A percentile compares a stretch with the other conserved stretches of the same genome.
phyloP scores from a whole-genome alignment of 164 flowering plant species.

The Santalum album region DNA sequence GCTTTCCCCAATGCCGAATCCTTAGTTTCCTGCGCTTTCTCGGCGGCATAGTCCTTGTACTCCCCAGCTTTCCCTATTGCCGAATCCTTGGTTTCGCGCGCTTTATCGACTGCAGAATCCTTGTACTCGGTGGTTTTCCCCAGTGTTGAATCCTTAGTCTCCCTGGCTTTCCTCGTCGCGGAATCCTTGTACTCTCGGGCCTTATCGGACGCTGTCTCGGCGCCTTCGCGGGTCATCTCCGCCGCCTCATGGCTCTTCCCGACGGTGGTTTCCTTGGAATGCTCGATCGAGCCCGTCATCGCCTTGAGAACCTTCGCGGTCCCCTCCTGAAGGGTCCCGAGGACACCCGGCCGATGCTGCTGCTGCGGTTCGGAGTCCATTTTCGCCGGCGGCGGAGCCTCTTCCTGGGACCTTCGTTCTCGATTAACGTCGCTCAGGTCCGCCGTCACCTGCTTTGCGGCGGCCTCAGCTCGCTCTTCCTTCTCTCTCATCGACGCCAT shows the following conservation, averaged over 20 bases:
- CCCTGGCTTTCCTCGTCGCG: slow-evolving; percentile 9
- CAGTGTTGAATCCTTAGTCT: too few relatives aligned
- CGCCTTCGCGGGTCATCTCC: slow-evolving; percentile 3
- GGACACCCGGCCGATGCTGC: too few relatives aligned
- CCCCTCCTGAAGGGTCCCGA: too few relatives aligned
- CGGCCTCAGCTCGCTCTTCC: too few relatives aligned
- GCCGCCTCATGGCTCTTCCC: slow-evolving; percentile 14
- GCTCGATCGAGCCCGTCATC: slow-evolving; percentile 8
- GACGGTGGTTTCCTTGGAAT: slow-evolving; percentile 8
- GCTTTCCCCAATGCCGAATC: background rate
- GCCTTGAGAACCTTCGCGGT: background rate
- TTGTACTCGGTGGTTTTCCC: too few relatives aligned
- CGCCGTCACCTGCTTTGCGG: too few relatives aligned
- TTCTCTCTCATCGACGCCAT: too few relatives aligned
- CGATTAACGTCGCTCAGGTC: too few relatives aligned
- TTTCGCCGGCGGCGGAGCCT: too few relatives aligned
- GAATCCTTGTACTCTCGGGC: slow-evolving; percentile 9
- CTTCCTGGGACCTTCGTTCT: too few relatives aligned
- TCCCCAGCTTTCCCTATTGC: slow-evolving; percentile 22
- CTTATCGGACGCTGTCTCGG: slow-evolving; percentile 11
- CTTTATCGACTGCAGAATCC: slow-evolving; percentile 25
- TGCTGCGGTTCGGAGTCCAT: too few relatives aligned
- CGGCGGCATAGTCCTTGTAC: slow-evolving; percentile 29
- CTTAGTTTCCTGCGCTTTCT: slow-evolving; percentile 24
- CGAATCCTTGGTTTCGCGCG: slow-evolving; percentile 20